Base-by-base conservation (phyloP, 2,329 filamentous ascomycete species). In the Cladophialophora bantiana region DNA sequence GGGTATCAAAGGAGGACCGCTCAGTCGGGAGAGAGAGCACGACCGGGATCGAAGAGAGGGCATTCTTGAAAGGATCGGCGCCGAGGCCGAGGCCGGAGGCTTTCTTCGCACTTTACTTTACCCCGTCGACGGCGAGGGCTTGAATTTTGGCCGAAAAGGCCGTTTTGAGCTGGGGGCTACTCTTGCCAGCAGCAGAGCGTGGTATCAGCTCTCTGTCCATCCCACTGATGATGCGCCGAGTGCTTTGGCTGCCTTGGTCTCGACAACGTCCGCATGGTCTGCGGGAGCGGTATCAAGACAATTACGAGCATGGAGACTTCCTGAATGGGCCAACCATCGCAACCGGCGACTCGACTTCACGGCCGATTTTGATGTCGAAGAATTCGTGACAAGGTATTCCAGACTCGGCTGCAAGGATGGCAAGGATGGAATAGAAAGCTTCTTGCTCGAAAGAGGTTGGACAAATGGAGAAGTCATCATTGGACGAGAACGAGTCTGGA, bases 381-480 rank as follows among this genome's bases (percentile, higher is more conserved):
- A 99, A 77, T 98, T 99, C 74, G 86, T 89, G 20, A 88, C 90
- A 72, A 89, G 95, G 53, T 99, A 97, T 76, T 84, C 88, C 4
- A 83, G 87, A 5, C 85, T 99, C 0, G 95, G 95, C 13, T 99
- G 95, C 78, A 88, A 90, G 73, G 93, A 96, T 70, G 95, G 95
- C 64, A 89, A 88, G 69, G 95, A 99, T 69, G 95, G 94, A 56
- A 93, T 97, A 61, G 93, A 98, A 76, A 96, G 87, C 74, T 99
- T 94, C 93, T 85, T 96, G 65, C 85, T 98, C 58, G 94, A 98
- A 79, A 89, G 95, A 66, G 95, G 95, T 1, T 99, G 95, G 95
- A 97, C 93, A 80, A 99, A 99, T 73, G 95, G 95, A 45, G 95
- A 98, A 79, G 93, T 98, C 1, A 88, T 97, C 4, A 84, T 98